These are phyloP conservation scores for Apocynum venetum DNA, from an alignment of 257 asterid species.

Conservation along the genomic window DNA sequence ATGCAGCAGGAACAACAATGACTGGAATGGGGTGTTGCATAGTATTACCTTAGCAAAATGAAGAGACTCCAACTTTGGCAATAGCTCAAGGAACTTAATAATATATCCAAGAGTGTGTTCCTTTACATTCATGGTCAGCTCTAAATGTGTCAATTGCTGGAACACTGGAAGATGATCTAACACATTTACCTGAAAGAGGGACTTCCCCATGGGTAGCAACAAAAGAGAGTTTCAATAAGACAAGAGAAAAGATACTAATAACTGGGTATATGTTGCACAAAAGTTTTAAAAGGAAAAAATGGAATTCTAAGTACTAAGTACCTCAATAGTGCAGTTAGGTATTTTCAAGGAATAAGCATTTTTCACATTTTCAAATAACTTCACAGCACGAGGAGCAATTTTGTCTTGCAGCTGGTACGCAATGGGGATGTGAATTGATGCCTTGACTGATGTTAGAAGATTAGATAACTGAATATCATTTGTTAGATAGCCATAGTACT, in stretches of 20 bases:
- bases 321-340: conserved; percentile 41
- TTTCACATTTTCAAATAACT: conserved; percentile 32
- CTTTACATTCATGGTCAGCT: conserved; percentile 37
- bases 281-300: neutral
- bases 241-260: neutral
- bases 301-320: conserved; percentile 6
- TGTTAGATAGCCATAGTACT: conserved; percentile 44
- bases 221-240: neutral
- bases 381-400: conserved; percentile 31
- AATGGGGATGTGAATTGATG: conserved; percentile 34
- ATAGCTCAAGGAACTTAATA: conserved; percentile 30
- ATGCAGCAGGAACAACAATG: neutral
- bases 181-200: conserved; percentile 29
- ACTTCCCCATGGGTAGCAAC: conserved; percentile 26
- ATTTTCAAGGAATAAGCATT: conserved; percentile 34
- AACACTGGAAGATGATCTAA: conserved; percentile 29
- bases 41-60: conserved; percentile 36
- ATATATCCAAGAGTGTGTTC: conserved; percentile 21
- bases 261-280: neutral
- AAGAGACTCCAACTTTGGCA: conserved; percentile 43
- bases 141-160: conserved; percentile 37
- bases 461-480: conserved; percentile 33
- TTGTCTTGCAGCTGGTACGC: conserved; percentile 20
- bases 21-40: neutral
- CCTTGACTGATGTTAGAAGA: conserved; percentile 28